Evolutionary conservation across 2,329 filamentous ascomycete genomes (phyloP).

Genomic region (Cladosporium austrohemisphaericum): DNA sequence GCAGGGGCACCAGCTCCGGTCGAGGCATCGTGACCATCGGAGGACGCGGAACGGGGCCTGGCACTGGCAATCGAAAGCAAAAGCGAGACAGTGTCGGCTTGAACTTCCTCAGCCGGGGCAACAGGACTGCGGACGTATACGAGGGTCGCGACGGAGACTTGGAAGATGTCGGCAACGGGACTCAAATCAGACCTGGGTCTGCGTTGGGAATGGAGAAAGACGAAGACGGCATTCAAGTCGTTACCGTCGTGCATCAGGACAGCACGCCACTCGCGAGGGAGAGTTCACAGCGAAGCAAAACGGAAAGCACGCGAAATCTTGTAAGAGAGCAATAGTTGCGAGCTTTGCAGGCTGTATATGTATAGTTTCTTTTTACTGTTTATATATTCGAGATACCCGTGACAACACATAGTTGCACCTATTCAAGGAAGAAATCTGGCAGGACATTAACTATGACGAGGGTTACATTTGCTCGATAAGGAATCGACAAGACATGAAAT

Average conservation of each 20-base stretch:
- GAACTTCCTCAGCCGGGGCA: conserved; percentile 4
- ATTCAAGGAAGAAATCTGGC: too few relatives aligned
- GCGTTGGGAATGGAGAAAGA: background rate
- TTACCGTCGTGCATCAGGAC: conserved; percentile 13
- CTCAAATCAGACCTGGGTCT: conserved; percentile 10
- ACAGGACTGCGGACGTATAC: background rate
- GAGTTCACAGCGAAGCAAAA: background rate
- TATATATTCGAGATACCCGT: too few relatives aligned
- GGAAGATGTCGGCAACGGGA: background rate
- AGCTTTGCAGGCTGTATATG: too few relatives aligned
- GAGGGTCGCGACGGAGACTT: background rate
- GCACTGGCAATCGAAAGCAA: background rate
- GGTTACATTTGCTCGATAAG: too few relatives aligned
- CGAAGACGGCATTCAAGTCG: conserved; percentile 7
- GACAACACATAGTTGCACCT: too few relatives aligned
- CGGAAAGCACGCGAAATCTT: conserved; percentile 8
- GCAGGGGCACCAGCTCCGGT: background rate
- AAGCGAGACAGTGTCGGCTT: conserved; percentile 9
- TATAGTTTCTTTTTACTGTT: too few relatives aligned
- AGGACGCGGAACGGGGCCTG: background rate
- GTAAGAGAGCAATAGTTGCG: too few relatives aligned
- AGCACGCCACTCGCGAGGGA: background rate
- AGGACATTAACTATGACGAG: too few relatives aligned
- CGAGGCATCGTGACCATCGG: conserved; percentile 6
- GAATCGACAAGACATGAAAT: too few relatives aligned